Evolutionary conservation across 1,284 basidiomycete species (phyloP), one percentile per base, ranked within the genome.

Genomic region (Amylostereum areolatum): DNA sequence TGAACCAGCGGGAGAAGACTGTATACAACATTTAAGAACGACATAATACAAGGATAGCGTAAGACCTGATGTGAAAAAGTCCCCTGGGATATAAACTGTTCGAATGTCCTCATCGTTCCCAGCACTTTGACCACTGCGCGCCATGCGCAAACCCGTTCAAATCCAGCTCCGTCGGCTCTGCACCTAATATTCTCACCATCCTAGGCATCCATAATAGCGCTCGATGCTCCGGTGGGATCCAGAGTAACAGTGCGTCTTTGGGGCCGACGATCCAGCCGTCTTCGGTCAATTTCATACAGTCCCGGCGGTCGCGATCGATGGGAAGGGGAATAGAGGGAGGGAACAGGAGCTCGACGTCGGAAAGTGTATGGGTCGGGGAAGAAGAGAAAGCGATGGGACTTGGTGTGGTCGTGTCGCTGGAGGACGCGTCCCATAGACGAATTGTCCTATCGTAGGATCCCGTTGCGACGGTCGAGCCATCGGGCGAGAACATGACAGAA

Each of bases 391-490:
- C 25, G 25, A 43, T 43, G 25, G 5, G 41, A 24, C 7, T 28
- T 24, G 4, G 41, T 28, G 28, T 43, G 41, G n/a, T 25, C 41
- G 18, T 18, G 18, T 18, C 18, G 18, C 18, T 18, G 18, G 18
- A 18, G 18, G 18, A 18, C 27, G 27, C 33, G 29, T 49, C 42
- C 47, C 47, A 49, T 4, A 49, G 27, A n/a, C 47, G 47, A 34
- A 45, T 37, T 29, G 32, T 44, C 8, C 10, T 24, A 34, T 49
- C 47, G 11, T 30, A 5, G 3, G 41, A 32, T 11, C 37, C 41
- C 5, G 47, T 44, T 8, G 42, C 47, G 18, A 49, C 39, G 42
- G 11, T 24, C 18, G 29, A 25, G 12, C 33, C 47, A 33, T 36
- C 29, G 33, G 33, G 47, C 2, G 47, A 43, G 28, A 44, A 32